Percentiles rank a stretch among this genome's conserved stretches.
These are phyloP conservation scores for Aciculoconidium aculeatum DNA, from an alignment of 805 yeast species.

Conservation along the genomic window DNA sequence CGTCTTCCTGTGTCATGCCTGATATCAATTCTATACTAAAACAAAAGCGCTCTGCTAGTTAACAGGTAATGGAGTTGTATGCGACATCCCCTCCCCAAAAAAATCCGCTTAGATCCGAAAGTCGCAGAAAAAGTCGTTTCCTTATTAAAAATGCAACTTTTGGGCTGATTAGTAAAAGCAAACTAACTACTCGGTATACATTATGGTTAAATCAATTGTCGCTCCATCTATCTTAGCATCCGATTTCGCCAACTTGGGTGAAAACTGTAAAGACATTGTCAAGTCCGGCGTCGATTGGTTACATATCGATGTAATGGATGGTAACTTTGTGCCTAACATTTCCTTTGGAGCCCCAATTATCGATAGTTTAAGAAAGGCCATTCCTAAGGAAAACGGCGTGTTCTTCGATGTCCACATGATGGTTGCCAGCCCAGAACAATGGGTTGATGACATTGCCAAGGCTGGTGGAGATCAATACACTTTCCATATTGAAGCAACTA, in stretches of 20 bases:
- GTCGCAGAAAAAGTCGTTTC: no score
- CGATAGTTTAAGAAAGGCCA: constrained; percentile 63
- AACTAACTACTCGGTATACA: constrained; percentile 2
- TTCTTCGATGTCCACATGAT: constrained; percentile 97
- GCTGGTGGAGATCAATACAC: constrained; percentile 96
- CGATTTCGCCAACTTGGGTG: constrained; percentile 84
- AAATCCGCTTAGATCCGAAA: no score
- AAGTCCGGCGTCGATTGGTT: constrained; percentile 91
- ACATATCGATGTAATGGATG: constrained; percentile 98
- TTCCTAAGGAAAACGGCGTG: constrained; percentile 56
- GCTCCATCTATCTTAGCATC: constrained; percentile 95
- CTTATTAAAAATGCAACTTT: no score
- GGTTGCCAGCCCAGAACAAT: constrained; percentile 87
- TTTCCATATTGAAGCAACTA: constrained; percentile 90
- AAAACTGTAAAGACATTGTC: constrained; percentile 78
- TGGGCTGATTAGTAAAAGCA: no score
- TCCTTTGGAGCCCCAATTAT: constrained; percentile 92
- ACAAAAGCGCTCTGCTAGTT: no score
- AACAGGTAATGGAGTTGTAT: no score
- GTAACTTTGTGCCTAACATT: constrained; percentile 95
- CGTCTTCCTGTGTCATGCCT: constrained; percentile 18
- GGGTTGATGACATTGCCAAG: constrained; percentile 89
- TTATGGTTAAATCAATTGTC: constrained; percentile 73
- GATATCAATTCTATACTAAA: no score
- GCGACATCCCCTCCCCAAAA: no score